Base-by-base conservation (phyloP, 345 rosid species). In the Camelina neglecta region DNA sequence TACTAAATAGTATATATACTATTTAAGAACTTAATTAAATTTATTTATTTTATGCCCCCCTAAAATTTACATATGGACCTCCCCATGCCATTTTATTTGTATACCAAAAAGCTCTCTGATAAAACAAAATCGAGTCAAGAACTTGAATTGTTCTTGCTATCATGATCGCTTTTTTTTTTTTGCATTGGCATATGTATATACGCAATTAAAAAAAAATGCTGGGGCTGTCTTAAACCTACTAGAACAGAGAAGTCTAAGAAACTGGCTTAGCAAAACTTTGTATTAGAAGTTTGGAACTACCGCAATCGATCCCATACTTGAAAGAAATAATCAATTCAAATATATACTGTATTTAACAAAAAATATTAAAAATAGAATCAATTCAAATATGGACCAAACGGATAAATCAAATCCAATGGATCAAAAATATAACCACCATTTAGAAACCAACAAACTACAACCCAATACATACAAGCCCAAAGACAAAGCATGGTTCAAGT, bases 401-500 rank as follows among this genome's bases (percentile, higher is more conserved):
- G 61, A 57, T 31, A 4, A 31, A 15, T 15, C 20, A 57, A 57
- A 29, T 56, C 18, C 13, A 57, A 57, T 57, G 10, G 7, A 31
- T 29, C 38, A 4, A n/a, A 58, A 13, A 59, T 3, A 3, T 26
- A 16, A 16, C 62, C 21, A 33, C 33, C 13, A 57, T 31, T 29
- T 13, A 13, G 20, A 26, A 13, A 56, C 29, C 20, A 56, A 38
- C 44, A 29, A 45, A 62, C 9, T 72, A 36, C 35, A 13, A 42
- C 55, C 68, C 62, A 67, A 49, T 60, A 29, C 10, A 4, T 29
- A 60, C 13, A 60, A 68, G 69, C 74, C 75, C 60, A 69, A 33
- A 42, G 5, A 12, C 18, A n/a, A 54, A 23, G 16, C 31, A 55
- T 24, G 33, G 33, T 12, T 55, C 41, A 55, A 55, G 44, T 38